phyloP scores from a whole-genome alignment of 2,329 filamentous ascomycete genomes.

The Calonectria montana region DNA sequence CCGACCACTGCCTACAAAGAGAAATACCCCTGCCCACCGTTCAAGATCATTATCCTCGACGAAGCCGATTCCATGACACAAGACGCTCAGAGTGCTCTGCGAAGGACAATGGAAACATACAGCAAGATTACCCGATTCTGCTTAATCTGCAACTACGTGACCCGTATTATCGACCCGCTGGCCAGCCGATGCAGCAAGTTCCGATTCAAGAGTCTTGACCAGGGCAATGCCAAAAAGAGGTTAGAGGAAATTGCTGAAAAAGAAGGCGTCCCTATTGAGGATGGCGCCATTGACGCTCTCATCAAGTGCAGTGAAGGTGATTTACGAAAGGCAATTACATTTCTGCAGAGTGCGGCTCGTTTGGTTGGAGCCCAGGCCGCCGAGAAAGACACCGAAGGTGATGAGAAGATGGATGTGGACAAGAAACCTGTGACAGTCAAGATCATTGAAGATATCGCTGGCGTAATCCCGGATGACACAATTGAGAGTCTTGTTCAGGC shows the following conservation, averaged over 20 bases:
- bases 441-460: conserved; percentile 93
- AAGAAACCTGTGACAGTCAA: conserved; percentile 76
- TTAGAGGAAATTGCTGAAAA: conserved; percentile 84
- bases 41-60: conserved; percentile 98
- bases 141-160: conserved; percentile 98
- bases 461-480: conserved; percentile 84
- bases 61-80: conserved; percentile 99
- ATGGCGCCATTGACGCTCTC: conserved; percentile 84
- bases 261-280: conserved; percentile 81
- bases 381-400: conserved; percentile 61
- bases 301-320: conserved; percentile 94
- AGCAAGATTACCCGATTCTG: conserved; percentile 97
- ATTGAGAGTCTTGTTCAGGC: conserved; percentile 78
- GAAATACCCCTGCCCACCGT: conserved; percentile 92
- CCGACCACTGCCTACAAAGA: conserved; percentile 75
- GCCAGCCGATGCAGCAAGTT: conserved; percentile 97
- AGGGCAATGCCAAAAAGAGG: conserved; percentile 82
- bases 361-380: conserved; percentile 77
- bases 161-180: conserved; percentile 95
- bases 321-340: conserved; percentile 95
- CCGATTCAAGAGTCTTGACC: conserved; percentile 94
- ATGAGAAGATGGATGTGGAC: conserved; percentile 71
- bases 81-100: conserved; percentile 92
- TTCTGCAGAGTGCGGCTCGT: conserved; percentile 91
- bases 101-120: conserved; percentile 98